These are phyloP conservation scores for Hypoxylon sp. DNA, from an alignment of 2,329 filamentous ascomycete genomes.

Conservation along the genomic window DNA sequence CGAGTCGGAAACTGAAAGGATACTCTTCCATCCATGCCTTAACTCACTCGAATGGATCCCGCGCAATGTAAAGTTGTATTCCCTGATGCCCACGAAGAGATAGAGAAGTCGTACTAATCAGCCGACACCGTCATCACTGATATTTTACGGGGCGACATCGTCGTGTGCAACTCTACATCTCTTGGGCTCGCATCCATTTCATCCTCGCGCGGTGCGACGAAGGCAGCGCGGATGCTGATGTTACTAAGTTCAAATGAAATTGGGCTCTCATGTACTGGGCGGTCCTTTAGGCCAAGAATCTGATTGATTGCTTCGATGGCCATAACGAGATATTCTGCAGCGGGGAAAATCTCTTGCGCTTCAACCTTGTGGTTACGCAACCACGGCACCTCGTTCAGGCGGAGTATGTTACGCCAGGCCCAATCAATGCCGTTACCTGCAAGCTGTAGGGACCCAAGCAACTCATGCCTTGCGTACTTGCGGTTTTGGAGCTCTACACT, in stretches of 20 bases:
- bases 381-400: conserved; percentile 40
- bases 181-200: not conserved
- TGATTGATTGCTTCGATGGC: conserved; percentile 43
- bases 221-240: conserved; percentile 19
- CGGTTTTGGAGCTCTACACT: conserved; percentile 38
- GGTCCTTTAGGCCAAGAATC: not conserved
- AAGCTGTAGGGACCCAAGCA: conserved; percentile 20
- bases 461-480: conserved; percentile 38
- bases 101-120: conserved; percentile 42
- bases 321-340: conserved; percentile 40
- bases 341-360: conserved; percentile 42
- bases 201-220: conserved; percentile 7
- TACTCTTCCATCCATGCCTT: not conserved
- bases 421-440: conserved; percentile 39
- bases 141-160: conserved; percentile 26
- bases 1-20: not conserved
- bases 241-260: conserved; percentile 24
- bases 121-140: conserved; percentile 24
- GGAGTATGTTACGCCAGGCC: conserved; percentile 43
- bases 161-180: conserved; percentile 40
- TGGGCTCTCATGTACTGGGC: no score
- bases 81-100: conserved; percentile 39
- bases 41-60: conserved; percentile 27
- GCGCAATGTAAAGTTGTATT: conserved; percentile 38
- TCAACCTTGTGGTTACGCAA: conserved; percentile 45